Percentiles rank a stretch among this genome's conserved stretches.
Evolutionary conservation across 441 rosid species (phyloP).

Genomic region (Syzygium syzygioides): DNA sequence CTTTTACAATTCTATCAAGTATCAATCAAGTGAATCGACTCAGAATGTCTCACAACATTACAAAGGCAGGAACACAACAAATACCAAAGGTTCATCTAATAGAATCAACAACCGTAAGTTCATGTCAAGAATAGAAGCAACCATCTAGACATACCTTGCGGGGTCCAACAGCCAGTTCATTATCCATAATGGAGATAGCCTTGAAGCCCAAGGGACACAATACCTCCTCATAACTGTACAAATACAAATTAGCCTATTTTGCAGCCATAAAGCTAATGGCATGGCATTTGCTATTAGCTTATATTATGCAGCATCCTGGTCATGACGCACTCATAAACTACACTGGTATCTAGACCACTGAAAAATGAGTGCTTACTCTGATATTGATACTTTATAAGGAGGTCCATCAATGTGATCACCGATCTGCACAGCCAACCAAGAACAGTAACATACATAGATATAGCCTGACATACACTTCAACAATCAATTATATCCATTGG

Average conservation of each 20-base stretch:
- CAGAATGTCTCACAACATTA: neutral
- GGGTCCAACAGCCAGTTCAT: constrained; percentile 50
- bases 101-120: neutral
- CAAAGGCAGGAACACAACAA: neutral
- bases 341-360: neutral
- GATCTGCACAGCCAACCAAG: constrained; percentile 35
- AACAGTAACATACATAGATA: neutral
- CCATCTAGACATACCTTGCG: constrained; percentile 46
- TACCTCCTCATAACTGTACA: constrained; percentile 71
- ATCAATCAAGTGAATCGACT: neutral
- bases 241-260: neutral
- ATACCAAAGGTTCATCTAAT: neutral
- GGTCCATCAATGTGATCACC: constrained; percentile 79
- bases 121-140: neutral
- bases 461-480: neutral
- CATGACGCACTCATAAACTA: neutral
- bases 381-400: constrained; percentile 74
- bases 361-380: constrained; percentile 36
- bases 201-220: constrained; percentile 65
- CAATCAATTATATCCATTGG: neutral
- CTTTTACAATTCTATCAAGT: neutral
- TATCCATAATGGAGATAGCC: constrained; percentile 58
- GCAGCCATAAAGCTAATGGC: neutral
- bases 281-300: neutral
- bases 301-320: neutral